Base-by-base conservation (phyloP, 495 filamentous ascomycete species). In the Poronia punctata region DNA sequence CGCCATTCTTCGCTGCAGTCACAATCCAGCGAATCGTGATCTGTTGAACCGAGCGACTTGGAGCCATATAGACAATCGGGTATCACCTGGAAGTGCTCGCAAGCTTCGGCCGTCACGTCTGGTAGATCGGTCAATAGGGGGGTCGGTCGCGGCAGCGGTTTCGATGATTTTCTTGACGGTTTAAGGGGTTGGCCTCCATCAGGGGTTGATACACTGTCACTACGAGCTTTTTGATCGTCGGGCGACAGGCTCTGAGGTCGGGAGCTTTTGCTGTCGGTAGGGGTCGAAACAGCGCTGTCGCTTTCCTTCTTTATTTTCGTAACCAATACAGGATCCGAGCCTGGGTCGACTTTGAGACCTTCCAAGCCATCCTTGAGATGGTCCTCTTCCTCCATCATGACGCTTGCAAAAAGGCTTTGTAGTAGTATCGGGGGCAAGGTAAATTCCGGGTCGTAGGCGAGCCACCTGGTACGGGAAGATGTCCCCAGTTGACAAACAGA, bases 1-100 rank as follows among this genome's bases (percentile, higher is more conserved):
- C 92, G 82, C 86, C 88, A 95, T 68, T 95, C 87, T 64, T 94
- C 87, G 38, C 73, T 69, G 65, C 92, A 99, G 59, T 99, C 92
- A 63, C 92, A 99, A 59, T 93, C 89, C 68, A 96, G 78, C 43
- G 83, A 83, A 72, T 90, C 78, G 41, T 79, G 84, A 50, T 95
- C 92, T 9, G 92, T 89, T 49, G 82, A 79, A 17, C 92, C 92
- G 64, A 97, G 81, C 40, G 83, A 76, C 55, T 88, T 95, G 46
- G 85, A 84, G 11, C 83, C 84, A 61, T 97, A 99, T 22, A 80
- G 80, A 55, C 90, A 97, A 42, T 80, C 72, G 25, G 75, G 64
- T 43, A 99, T 88, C 16, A 87, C 69, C 42, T 84, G 73, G 52
- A 99, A 99, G n/a, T 74, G 78, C 7, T 61, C 58, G 52, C 72